Base-by-base conservation (phyloP, 1,139 yeast species). In the Diutina rugosa region DNA sequence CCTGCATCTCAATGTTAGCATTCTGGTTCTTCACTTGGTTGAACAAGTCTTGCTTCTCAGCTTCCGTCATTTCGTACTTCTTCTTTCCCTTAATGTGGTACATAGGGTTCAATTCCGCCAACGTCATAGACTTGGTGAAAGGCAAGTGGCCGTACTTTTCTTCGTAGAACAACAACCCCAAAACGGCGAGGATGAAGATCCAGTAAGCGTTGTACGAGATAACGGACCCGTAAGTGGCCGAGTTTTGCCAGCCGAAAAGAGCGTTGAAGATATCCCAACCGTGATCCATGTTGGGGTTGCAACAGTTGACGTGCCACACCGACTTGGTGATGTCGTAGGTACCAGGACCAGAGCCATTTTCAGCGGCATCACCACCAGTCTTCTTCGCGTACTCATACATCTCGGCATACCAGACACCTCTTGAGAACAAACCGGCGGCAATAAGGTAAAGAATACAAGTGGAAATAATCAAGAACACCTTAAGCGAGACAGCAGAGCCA, bases 241-340 rank as follows among this genome's bases (percentile, higher is more conserved):
- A 79, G 71, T 89, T 89, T 73, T 88, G 95, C 96, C 96, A 89
- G 62, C 96, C 96, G 57, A 89, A 72, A 57, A 88, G 70, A 12
- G 95, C 87, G 65, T 89, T 90, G 79, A 90, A 90, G 59, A 90
- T 82, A 81, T 87, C 95, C 96, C 96, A 90, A 73, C 95, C 95
- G 60, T 88, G 85, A 68, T 90, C 96, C 55, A 77, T 77, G 70
- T 85, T 88, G 46, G 96, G 95, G 72, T 89, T 90, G 74, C 97
- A 90, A 73, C 97, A 90, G 76, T 90, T 90, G 60, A 90, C 91
- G 70, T 90, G 97, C 90, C 96, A 90, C 18, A 90, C 96, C 8
- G 89, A 72, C 65, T 80, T 78, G 58, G 76, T 65, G 63, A 90
- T 81, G 69, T 90, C 85, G 69, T 90, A 90, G 51, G 96, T 84